phyloP scores from a whole-genome alignment of 2,329 filamentous ascomycete genomes.

The Alternaria sp. region DNA sequence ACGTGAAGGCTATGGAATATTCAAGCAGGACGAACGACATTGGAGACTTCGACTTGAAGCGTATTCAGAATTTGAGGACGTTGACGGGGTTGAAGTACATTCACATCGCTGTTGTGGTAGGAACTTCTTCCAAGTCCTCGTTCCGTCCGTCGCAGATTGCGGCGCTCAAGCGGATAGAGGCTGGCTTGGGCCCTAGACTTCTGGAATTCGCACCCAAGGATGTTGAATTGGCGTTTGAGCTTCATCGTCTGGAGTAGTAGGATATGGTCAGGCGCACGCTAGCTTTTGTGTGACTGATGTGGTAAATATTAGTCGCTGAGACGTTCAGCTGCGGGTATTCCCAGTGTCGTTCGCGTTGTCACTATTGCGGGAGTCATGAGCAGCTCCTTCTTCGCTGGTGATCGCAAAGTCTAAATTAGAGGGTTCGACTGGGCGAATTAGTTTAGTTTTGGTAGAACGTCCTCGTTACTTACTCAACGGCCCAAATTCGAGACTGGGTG shows the following conservation, averaged over 20 bases:
- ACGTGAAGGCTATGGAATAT: not conserved
- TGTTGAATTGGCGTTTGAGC: not conserved
- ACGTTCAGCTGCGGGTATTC: not conserved
- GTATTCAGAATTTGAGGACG: not conserved
- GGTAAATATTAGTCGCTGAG: not conserved
- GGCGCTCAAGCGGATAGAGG: not conserved
- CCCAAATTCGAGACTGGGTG: not conserved
- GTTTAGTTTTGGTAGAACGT: not conserved
- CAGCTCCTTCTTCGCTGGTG: not conserved
- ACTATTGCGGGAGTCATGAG: not conserved
- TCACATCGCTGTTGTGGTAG: not conserved
- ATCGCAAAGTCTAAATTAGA: accelerated
- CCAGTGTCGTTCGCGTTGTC: not conserved
- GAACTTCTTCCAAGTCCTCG: not conserved
- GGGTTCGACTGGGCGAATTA: not conserved
- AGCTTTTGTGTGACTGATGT: not conserved
- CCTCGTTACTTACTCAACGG: not conserved
- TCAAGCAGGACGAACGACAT: not conserved
- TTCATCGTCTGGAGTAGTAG: not conserved
- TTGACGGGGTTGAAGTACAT: not conserved
- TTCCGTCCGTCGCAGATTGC: not conserved
- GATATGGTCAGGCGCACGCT: not conserved
- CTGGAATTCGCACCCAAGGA: not conserved
- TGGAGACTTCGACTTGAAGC: not conserved
- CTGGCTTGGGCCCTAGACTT: not conserved